Evolutionary conservation across 805 yeast species (phyloP).

Genomic region (Candida michaelii): DNA sequence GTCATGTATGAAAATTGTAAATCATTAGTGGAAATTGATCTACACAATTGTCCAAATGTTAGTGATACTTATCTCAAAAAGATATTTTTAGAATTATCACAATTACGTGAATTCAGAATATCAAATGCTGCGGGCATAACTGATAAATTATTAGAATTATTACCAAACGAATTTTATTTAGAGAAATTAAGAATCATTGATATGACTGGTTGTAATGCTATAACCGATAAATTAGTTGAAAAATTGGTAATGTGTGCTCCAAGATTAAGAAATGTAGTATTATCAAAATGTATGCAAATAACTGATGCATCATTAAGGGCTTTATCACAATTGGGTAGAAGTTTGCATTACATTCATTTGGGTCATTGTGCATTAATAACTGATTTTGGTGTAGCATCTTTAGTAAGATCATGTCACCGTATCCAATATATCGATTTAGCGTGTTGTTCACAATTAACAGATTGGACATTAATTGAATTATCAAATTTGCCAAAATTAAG

Average conservation of each 20-base stretch:
- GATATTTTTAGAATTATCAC: slow-evolving; percentile 62
- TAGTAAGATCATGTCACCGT: slow-evolving; percentile 77
- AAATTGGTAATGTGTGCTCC: slow-evolving; percentile 77
- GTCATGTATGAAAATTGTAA: slow-evolving; percentile 71
- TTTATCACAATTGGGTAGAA: slow-evolving; percentile 70
- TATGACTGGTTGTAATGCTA: slow-evolving; percentile 76
- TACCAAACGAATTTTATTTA: slow-evolving; percentile 48
- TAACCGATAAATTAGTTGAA: slow-evolving; percentile 78
- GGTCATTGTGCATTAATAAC: slow-evolving; percentile 93
- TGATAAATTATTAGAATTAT: slow-evolving; percentile 58
- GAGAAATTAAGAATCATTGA: slow-evolving; percentile 80
- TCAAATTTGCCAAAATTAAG: slow-evolving; percentile 76
- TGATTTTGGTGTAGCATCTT: slow-evolving; percentile 76
- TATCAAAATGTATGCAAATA: slow-evolving; percentile 84
- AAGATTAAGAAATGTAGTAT: slow-evolving; percentile 77
- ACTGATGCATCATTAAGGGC: slow-evolving; percentile 79
- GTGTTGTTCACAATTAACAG: slow-evolving; percentile 87
- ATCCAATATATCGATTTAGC: slow-evolving; percentile 93
- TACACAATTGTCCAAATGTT: slow-evolving; percentile 76
- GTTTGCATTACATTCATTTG: slow-evolving; percentile 83
- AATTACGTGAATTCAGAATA: slow-evolving; percentile 79
- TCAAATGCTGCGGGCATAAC: slow-evolving; percentile 70
- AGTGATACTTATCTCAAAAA: slow-evolving; percentile 60
- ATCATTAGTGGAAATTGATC: slow-evolving; percentile 82
- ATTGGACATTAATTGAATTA: slow-evolving; percentile 73